Percentiles rank a stretch among this genome's conserved stretches.
phyloP scores from a whole-genome alignment of 2,329 filamentous ascomycete genomes.

The Beauveria pseudobassiana region DNA sequence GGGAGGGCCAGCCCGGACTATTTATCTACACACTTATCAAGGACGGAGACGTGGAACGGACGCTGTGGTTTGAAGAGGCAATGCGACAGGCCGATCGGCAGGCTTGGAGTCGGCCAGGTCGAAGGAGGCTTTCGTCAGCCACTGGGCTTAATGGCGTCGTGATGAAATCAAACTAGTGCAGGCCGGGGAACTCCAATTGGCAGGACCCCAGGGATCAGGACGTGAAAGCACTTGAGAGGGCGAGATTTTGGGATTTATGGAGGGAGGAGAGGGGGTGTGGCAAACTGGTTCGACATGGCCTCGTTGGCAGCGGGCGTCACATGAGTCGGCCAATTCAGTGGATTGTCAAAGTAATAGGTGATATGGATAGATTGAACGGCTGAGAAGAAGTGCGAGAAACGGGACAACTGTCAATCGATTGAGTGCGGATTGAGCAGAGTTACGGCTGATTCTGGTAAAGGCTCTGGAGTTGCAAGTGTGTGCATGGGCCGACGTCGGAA shows the following conservation, averaged over 20 bases:
- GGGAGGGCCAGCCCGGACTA: background rate
- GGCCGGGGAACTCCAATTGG: background rate
- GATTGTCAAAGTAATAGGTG: background rate
- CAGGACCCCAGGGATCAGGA: background rate
- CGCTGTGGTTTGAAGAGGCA: background rate
- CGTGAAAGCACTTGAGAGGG: background rate
- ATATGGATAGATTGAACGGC: background rate
- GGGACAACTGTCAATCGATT: background rate
- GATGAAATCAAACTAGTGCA: background rate
- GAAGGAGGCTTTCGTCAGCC: slow-evolving; percentile 1
- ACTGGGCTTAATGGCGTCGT: background rate
- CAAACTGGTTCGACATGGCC: background rate
- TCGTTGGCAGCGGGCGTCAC: background rate
- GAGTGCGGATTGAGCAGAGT: background rate
- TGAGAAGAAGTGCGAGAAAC: background rate
- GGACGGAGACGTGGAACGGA: background rate
- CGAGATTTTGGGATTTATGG: background rate
- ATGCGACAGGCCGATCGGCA: background rate
- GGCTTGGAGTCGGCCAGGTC: slow-evolving; percentile 6
- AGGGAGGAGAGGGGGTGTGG: background rate
- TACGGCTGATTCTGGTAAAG: background rate
- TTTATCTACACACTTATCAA: slow-evolving; percentile 3
- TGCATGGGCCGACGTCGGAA: slow-evolving; percentile 2
- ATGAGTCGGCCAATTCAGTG: background rate
- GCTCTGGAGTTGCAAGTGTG: background rate